Evolutionary conservation across 2,329 filamentous ascomycete genomes (phyloP).

Genomic region (Pyricularia sp.): DNA sequence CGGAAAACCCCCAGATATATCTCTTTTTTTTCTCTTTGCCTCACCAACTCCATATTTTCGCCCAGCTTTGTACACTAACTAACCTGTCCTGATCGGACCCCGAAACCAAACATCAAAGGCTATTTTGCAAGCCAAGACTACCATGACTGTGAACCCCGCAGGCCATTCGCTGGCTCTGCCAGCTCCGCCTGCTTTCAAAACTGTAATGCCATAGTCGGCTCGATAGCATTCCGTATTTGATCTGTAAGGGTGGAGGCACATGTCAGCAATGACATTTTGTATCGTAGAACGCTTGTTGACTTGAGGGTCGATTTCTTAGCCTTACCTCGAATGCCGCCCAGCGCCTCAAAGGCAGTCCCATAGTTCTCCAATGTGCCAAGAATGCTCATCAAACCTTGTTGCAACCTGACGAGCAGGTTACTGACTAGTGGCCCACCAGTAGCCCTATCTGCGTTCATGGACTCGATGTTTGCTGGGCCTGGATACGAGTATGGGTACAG

Average conservation of each 20-base stretch:
- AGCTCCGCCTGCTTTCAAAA: slow-evolving; percentile 14
- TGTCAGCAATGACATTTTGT: background rate
- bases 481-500: slow-evolving; percentile 17
- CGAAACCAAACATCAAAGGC: background rate
- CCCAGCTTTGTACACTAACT: background rate
- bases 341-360: slow-evolving; percentile 28
- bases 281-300: background rate
- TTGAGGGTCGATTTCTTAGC: background rate
- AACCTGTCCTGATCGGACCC: background rate
- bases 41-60: background rate
- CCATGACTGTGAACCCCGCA: background rate
- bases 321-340: slow-evolving; percentile 31
- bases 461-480: slow-evolving; percentile 11
- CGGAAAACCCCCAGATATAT: background rate
- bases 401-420: slow-evolving; percentile 24
- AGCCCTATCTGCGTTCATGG: background rate
- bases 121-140: background rate
- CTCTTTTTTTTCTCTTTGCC: background rate
- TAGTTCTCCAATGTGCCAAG: slow-evolving; percentile 29
- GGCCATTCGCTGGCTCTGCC: background rate
- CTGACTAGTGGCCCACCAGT: slow-evolving; percentile 9
- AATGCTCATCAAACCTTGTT: slow-evolving; percentile 27
- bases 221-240: slow-evolving; percentile 9
- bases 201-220: background rate
- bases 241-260: slow-evolving; percentile 7